Evolutionary conservation across 2,329 filamentous ascomycete genomes (phyloP).

Genomic region (Magnaporthiopsis poae): DNA sequence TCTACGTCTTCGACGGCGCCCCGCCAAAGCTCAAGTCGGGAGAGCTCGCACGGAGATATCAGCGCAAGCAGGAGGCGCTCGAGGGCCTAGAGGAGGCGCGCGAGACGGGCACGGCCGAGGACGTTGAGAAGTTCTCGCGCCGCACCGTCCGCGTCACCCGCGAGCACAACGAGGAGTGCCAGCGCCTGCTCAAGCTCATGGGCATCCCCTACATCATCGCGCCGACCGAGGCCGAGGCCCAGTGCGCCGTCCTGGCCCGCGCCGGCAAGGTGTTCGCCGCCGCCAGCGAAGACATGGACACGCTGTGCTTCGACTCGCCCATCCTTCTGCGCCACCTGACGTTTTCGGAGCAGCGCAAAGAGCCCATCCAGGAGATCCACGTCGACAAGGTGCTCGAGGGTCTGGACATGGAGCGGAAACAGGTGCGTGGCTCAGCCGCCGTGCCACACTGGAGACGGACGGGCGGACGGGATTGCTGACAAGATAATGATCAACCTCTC

Average conservation of each 20-base stretch:
- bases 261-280: conserved; percentile 95
- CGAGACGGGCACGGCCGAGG: conserved; percentile 89
- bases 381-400: conserved; percentile 79
- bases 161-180: conserved; percentile 93
- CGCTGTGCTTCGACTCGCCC: conserved; percentile 85
- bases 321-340: conserved; percentile 87
- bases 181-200: conserved; percentile 84
- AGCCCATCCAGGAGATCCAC: conserved; percentile 92
- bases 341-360: conserved; percentile 93
- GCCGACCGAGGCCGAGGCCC: conserved; percentile 92
- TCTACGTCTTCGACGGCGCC: conserved; percentile 95
- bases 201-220: conserved; percentile 90
- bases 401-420: conserved; percentile 73
- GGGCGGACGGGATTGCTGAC: background rate
- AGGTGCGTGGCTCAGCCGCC: conserved; percentile 41
- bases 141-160: conserved; percentile 88
- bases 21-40: conserved; percentile 96
- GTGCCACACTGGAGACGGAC: background rate
- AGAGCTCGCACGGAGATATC: conserved; percentile 89
- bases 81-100: conserved; percentile 90
- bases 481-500: background rate
- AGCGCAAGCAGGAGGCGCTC: conserved; percentile 84
- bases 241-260: conserved; percentile 80
- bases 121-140: conserved; percentile 95
- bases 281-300: conserved; percentile 98